Evolutionary conservation across 768 basidiomycete species (phyloP), one percentile per base, ranked within the genome.

Genomic region (Cystoderma amianthinum): DNA sequence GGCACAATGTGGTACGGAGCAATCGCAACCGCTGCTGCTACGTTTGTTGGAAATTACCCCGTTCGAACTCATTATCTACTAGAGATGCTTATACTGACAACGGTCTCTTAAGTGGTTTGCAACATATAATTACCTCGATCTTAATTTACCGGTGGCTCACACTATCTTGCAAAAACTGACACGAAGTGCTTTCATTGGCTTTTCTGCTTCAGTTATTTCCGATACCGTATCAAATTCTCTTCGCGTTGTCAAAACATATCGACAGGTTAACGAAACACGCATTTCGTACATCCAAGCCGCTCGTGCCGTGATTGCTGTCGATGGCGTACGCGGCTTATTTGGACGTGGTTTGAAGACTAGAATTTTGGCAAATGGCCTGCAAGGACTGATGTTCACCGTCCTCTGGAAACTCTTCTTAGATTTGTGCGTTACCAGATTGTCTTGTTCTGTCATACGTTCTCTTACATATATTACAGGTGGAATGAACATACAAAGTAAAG

Each of bases 351-450:
- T 98, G 47, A 87, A 87, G 64, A 97, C 91, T 10, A 69, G 94
- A 23, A 83, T 94, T 40, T 50, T 95, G 44, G 82, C 93, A 21
- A 98, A 97, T 55, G 91, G 94, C 17, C 61, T 93, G 38, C 95
- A 98, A 55, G 87, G 94, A 0, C 52, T 97, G 34, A 79, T 96
- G 75, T 98, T 97, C 63, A 80, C 82, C 5, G 69, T 97, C 3
- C 68, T 98, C 10, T 98, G 95, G 95, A 86, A 80, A 53, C 61
- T 87, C 46, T 95, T 98, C 55, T 64, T 85, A 66, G 90, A 97
- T 62, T 39, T 94, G 89, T 94, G 55, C 63, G 86, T 75, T 20
- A 28, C 25, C 7, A 28, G n/a, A 28, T 28, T 7, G 25, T n/a
- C n/a, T n/a, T n/a, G n/a, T n/a, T n/a, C n/a, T n/a, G n/a, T 28